Conservation (phyloP, 2,329 filamentous ascomycete genomes). For the Aspergillus spinulosporus region DNA sequence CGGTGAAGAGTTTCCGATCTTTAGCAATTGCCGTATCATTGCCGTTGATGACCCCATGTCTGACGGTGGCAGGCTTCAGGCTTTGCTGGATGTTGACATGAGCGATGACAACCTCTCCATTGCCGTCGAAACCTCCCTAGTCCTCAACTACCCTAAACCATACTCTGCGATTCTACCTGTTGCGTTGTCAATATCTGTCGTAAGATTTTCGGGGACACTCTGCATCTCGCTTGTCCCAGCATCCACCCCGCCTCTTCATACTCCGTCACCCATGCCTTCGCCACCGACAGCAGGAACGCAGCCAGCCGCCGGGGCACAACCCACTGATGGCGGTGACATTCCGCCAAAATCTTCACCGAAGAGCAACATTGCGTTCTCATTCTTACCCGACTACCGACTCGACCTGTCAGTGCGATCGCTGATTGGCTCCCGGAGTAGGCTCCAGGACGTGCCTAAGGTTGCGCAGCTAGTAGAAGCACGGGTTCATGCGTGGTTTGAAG, state of each 20-base stretch:
- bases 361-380: constrained; percentile 92
- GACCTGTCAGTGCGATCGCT: constrained; percentile 66
- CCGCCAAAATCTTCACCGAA: constrained; percentile 57
- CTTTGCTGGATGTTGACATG: constrained; percentile 93
- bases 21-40: constrained; percentile 96
- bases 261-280: constrained; percentile 34
- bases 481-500: constrained; percentile 67
- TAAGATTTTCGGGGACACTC: constrained; percentile 90
- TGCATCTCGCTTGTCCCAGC: constrained; percentile 89
- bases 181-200: constrained; percentile 87
- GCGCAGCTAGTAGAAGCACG: constrained; percentile 65
- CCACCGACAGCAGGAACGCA: constrained; percentile 26
- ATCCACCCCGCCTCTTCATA: constrained; percentile 39
- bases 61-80: constrained; percentile 78
- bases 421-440: constrained; percentile 61
- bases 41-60: constrained; percentile 63
- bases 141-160: constrained; percentile 92
- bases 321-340: constrained; percentile 12
- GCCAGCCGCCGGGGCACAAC: constrained; percentile 4
- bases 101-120: constrained; percentile 90
- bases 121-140: constrained; percentile 87
- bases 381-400: constrained; percentile 65
- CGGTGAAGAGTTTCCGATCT: constrained; percentile 96
- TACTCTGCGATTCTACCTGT: constrained; percentile 87
- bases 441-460: constrained; percentile 67